These are phyloP conservation scores for Annulohypoxylon truncatum DNA, from an alignment of 2,329 filamentous ascomycete species.

Conservation along the genomic window DNA sequence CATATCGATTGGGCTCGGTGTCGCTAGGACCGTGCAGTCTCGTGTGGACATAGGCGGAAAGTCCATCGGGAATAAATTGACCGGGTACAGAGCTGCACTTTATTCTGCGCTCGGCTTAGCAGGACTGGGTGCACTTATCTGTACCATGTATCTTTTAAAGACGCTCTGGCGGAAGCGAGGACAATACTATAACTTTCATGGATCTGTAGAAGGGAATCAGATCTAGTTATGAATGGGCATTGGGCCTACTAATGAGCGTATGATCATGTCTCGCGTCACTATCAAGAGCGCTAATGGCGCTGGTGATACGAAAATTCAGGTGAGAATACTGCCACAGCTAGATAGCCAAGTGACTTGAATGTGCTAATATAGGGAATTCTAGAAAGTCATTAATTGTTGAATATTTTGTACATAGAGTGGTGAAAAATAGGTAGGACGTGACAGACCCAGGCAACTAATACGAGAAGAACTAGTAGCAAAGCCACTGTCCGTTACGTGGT, in stretches of 20 bases:
- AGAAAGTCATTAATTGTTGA: no score
- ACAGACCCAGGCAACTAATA: no score
- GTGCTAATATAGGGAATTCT: no score
- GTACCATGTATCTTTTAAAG: constrained; percentile 28
- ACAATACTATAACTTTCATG: constrained; percentile 12
- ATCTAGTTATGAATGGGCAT: constrained; percentile 8
- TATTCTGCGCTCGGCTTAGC: constrained; percentile 43
- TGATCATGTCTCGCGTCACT: no score
- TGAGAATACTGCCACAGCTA: no score
- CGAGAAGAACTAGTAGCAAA: no score
- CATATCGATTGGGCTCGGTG: constrained; percentile 72
- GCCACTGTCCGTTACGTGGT: no score
- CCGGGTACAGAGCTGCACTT: constrained; percentile 42
- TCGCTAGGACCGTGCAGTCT: constrained; percentile 72
- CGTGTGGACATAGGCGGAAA: constrained; percentile 46
- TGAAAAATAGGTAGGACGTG: no score
- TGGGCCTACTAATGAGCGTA: no score
- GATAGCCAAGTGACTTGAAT: no score
- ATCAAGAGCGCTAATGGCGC: no score
- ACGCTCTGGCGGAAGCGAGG: constrained; percentile 8
- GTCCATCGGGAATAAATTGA: constrained; percentile 30
- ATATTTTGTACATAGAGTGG: no score
- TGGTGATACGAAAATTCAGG: neutral
- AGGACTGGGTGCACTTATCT: constrained; percentile 39
- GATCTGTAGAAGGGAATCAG: constrained; percentile 2